Base-by-base conservation (phyloP, 2,329 filamentous ascomycete genomes). In the Aspergillus clavatus region DNA sequence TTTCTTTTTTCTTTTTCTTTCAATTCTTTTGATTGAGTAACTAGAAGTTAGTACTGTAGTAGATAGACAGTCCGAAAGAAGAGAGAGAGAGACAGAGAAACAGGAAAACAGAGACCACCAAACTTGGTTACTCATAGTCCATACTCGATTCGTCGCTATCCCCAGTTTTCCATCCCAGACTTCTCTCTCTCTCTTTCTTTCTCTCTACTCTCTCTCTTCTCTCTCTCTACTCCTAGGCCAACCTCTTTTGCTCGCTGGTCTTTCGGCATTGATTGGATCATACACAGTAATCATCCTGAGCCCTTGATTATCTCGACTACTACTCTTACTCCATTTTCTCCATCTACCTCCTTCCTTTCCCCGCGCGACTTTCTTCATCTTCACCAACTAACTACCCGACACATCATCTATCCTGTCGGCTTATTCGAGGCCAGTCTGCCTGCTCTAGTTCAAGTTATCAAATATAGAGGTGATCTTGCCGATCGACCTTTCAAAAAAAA, bases 141-240 rank as follows among this genome's bases (percentile, higher is more conserved):
- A 46, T 46, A 43, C 42, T 38, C 35, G 33, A 35, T 46, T 44
- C 39, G 44, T 41, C 26, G 38, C 22, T 40, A 43, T 43, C 40
- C 29, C 38, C 38, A 21, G 14, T 22, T 36, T 23, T 27, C 8
- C 27, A 24, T 5, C 21, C 29, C 23, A 33, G 28, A 31, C 7
- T 16, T 31, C 19, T 14, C 18, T 26, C 36, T 38, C 22, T 36
- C 14, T 38, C 42, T 44, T 11, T 36, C 26, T 21, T 33, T 38
- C 26, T 18, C 38, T 43, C 24, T 5, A 38, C 29, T 26, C 24
- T 19, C 16, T 43, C 23, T 28, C 11, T 22, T 39, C 42, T 27
- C 21, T 10, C 27, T 18, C 22, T 38, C 36, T 5, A 21, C 24
- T 27, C 12, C 45, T 40, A n/a, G n/a, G n/a, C n/a, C n/a, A n/a